phyloP scores from a whole-genome alignment of 106 monocot genomes.

The Apostasia ramifera region DNA sequence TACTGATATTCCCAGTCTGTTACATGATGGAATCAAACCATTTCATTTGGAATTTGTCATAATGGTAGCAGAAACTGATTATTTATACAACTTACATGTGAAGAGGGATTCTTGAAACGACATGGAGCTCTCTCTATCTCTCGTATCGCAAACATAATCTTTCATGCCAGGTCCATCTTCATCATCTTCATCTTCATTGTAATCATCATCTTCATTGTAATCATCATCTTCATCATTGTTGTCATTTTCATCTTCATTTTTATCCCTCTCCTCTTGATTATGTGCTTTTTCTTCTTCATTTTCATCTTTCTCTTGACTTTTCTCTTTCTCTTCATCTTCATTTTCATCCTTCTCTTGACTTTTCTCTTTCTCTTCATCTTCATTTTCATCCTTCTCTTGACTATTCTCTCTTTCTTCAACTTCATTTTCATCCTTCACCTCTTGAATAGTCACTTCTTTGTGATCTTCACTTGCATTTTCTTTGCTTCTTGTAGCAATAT shows the following conservation, averaged over 20 bases:
- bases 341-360: not conserved
- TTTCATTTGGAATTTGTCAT: not conserved
- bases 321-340: not conserved
- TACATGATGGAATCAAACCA: not conserved
- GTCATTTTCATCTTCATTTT: not conserved
- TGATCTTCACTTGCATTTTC: too few relatives aligned
- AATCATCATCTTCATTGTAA: not conserved
- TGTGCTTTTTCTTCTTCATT: not conserved
- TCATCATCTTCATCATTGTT: not conserved
- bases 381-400: not conserved
- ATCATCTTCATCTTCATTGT: not conserved
- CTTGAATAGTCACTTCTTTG: too few relatives aligned
- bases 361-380: not conserved
- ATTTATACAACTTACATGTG: not conserved
- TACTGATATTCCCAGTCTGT: not conserved
- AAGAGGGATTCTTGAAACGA: conserved; percentile 9
- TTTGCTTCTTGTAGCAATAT: too few relatives aligned
- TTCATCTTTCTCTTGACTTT: not conserved
- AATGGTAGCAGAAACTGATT: not conserved
- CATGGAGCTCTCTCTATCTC: conserved; percentile 1
- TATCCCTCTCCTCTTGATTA: too few relatives aligned
- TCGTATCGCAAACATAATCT: conserved; percentile 4
- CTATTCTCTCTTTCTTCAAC: too few relatives aligned
- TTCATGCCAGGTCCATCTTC: not conserved
- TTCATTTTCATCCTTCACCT: too few relatives aligned